These are phyloP conservation scores for Jaapia argillacea DNA, from an alignment of 768 basidiomycete genomes.

Conservation along the genomic window DNA sequence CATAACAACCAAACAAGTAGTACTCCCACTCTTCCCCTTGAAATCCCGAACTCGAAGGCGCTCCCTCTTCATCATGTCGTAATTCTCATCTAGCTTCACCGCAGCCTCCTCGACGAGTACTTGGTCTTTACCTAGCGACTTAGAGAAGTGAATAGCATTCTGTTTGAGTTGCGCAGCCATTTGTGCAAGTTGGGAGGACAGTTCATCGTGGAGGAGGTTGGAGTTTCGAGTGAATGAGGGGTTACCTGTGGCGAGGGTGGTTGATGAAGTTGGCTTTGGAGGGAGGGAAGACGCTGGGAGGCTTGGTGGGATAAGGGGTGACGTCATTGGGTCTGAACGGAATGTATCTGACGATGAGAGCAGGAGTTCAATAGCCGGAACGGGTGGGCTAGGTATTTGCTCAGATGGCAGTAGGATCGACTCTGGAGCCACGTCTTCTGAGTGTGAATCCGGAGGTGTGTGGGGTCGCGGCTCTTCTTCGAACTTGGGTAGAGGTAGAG, in stretches of 20 bases:
- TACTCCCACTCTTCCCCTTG: conserved; percentile 35
- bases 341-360: conserved; percentile 26
- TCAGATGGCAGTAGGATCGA: conserved; percentile 13
- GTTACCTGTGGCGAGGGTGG: conserved; percentile 16
- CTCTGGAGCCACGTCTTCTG: conserved; percentile 5
- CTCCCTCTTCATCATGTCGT: conserved; percentile 57
- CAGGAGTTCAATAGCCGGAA: conserved; percentile 28
- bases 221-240: conserved; percentile 43
- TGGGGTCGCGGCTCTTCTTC: background rate
- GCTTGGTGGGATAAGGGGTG: conserved; percentile 20
- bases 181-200: conserved; percentile 61
- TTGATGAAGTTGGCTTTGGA: conserved; percentile 16
- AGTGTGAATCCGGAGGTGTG: conserved; percentile 6
- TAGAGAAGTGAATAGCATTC: conserved; percentile 74
- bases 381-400: conserved; percentile 8
- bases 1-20: conserved; percentile 41
- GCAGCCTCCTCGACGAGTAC: conserved; percentile 56
- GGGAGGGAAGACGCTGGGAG: conserved; percentile 13
- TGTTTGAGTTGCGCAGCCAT: conserved; percentile 87
- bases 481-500: conserved; percentile 2
- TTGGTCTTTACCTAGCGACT: conserved; percentile 65
- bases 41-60: conserved; percentile 38
- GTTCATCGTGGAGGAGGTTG: conserved; percentile 59
- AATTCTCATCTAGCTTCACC: conserved; percentile 67
- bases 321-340: conserved; percentile 10